Conservation (phyloP, 768 basidiomycete species). For the Epithele typhae region DNA sequence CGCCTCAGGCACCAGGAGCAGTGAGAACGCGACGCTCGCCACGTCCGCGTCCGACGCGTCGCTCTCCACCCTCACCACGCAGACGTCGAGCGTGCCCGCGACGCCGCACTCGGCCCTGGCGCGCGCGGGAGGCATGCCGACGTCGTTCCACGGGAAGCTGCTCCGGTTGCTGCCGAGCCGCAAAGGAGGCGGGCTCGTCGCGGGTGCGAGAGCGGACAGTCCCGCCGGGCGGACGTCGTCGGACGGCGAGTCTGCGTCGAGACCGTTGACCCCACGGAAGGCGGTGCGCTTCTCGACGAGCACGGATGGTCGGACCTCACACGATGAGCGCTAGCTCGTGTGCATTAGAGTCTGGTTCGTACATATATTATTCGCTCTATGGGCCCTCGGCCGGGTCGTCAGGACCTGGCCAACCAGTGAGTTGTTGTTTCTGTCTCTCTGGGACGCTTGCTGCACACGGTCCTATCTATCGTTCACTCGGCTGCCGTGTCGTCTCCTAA, state of each 20-base stretch:
- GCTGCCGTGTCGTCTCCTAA: too few species aligned
- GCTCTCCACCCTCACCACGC: conserved; percentile 36
- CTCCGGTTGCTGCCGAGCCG: conserved; percentile 42
- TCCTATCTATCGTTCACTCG: neutral
- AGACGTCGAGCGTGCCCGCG: conserved; percentile 36
- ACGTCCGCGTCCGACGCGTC: conserved; percentile 37
- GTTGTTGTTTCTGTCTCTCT: too few species aligned
- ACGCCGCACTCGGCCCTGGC: conserved; percentile 21
- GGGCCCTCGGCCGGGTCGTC: too few species aligned
- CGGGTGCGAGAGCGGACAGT: conserved; percentile 30
- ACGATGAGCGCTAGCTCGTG: too few species aligned
- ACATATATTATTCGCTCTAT: too few species aligned
- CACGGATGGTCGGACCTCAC: conserved; percentile 28
- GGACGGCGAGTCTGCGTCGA: conserved; percentile 14
- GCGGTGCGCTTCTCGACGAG: conserved; percentile 59
- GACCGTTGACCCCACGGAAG: conserved; percentile 43
- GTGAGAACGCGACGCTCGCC: conserved; percentile 26
- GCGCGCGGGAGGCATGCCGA: neutral
- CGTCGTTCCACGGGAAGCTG: conserved; percentile 26
- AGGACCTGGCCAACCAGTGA: too few species aligned
- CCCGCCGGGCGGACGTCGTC: conserved; percentile 20
- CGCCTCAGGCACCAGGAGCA: too few species aligned
- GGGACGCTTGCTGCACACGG: neutral
- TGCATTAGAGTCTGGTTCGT: too few species aligned
- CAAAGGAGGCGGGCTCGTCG: conserved; percentile 30